phyloP scores from a whole-genome alignment of 73 alveolate genomes.

The Stentor roeselii region DNA sequence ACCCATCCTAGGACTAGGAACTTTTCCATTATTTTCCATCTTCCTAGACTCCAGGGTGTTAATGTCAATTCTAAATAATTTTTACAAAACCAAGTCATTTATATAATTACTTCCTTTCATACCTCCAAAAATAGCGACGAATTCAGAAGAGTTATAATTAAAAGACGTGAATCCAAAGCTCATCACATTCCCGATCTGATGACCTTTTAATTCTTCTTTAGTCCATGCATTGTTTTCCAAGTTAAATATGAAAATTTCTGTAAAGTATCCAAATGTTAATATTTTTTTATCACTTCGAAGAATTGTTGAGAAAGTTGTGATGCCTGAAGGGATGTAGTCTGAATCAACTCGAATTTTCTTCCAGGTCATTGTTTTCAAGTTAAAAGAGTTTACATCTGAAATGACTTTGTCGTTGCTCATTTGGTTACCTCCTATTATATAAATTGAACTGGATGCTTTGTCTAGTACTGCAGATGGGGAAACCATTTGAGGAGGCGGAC shows the following conservation, averaged over 20 bases:
- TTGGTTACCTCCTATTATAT: too few relatives aligned
- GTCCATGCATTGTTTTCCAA: background rate
- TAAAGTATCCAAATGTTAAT: background rate
- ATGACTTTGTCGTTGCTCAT: too few relatives aligned
- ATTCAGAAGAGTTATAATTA: background rate
- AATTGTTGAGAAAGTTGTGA: background rate
- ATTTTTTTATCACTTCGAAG: background rate
- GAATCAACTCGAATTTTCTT: background rate
- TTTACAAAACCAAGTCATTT: background rate
- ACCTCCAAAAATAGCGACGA: background rate
- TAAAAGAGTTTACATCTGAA: too few relatives aligned
- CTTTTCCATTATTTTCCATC: background rate
- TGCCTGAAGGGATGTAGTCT: background rate
- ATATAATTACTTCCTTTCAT: too few relatives aligned
- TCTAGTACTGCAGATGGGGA: too few relatives aligned
- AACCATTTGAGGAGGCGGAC: too few relatives aligned
- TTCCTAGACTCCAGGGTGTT: background rate
- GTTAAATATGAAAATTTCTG: background rate
- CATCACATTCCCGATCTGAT: background rate
- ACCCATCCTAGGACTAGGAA: background rate
- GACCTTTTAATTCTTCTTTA: background rate
- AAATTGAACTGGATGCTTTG: too few relatives aligned
- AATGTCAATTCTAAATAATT: background rate
- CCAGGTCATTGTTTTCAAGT: background rate
- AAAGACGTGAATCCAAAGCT: background rate